Percentiles rank a stretch among this genome's conserved stretches.
Evolutionary conservation across 768 basidiomycete genomes (phyloP).

Genomic region (Brasilioporus rufonigricans): DNA sequence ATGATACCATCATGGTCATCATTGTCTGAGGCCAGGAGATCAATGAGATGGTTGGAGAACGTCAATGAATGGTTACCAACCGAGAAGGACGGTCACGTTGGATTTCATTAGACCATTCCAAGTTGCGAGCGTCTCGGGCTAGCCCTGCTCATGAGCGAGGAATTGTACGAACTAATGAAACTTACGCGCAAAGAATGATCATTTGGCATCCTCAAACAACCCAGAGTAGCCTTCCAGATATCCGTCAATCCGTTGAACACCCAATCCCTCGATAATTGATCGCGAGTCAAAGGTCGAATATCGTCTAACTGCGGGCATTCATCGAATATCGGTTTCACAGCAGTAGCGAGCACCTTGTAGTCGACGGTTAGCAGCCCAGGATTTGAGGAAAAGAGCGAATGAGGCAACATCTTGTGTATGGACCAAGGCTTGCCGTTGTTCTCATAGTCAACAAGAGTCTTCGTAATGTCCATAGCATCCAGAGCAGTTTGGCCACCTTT

Average conservation of each 20-base stretch:
- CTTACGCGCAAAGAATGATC: conserved; percentile 51
- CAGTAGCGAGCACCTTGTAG: conserved; percentile 42
- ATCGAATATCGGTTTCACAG: conserved; percentile 52
- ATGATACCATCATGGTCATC: conserved; percentile 40
- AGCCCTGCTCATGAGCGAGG: conserved; percentile 1
- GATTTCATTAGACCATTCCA: conserved; percentile 59
- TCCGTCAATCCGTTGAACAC: conserved; percentile 51
- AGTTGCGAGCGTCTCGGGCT: conserved; percentile 49
- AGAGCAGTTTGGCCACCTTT: conserved; percentile 50
- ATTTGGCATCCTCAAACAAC: conserved; percentile 44
- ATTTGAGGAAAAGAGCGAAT: conserved; percentile 51
- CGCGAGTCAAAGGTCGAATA: conserved; percentile 52
- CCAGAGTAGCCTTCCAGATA: conserved; percentile 51
- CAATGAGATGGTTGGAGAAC: not conserved
- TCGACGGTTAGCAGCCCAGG: conserved; percentile 57
- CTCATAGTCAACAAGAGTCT: conserved; percentile 38
- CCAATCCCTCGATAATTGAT: conserved; percentile 54
- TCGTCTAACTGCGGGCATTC: conserved; percentile 53
- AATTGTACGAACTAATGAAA: conserved; percentile 3
- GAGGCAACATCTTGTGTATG: conserved; percentile 46
- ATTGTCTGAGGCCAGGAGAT: conserved; percentile 34
- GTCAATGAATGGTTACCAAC: conserved; percentile 43
- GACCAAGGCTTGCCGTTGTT: conserved; percentile 42
- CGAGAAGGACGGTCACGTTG: conserved; percentile 46
- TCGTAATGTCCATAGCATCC: conserved; percentile 55